These are phyloP conservation scores for Ceratobasidium sp. DNA, from an alignment of 1,284 basidiomycete genomes.

Conservation along the genomic window DNA sequence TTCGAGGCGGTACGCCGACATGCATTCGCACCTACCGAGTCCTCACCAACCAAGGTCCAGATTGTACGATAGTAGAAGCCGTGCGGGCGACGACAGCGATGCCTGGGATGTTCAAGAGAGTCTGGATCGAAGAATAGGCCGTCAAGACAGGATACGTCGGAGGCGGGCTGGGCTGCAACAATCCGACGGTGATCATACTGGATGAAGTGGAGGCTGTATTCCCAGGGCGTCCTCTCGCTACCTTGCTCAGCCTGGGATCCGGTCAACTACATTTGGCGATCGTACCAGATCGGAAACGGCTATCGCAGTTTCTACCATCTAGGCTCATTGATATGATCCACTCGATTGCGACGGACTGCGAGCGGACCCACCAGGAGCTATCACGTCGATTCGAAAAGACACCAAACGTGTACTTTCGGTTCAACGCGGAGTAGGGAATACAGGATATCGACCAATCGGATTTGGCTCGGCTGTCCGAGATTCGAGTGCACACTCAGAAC, in stretches of 20 bases:
- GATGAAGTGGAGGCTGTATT: not conserved
- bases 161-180: constrained; percentile 6
- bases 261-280: not conserved
- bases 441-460: not conserved
- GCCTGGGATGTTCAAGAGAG: not conserved
- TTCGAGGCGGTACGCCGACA: too few relatives aligned
- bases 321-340: not conserved
- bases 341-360: constrained; percentile 16
- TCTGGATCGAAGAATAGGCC: not conserved
- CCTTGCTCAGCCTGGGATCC: constrained; percentile 17
- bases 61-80: constrained; percentile 10
- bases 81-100: not conserved
- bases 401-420: constrained; percentile 20
- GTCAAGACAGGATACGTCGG: not conserved
- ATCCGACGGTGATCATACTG: constrained; percentile 2
- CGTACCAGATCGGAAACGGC: not conserved
- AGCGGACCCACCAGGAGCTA: constrained; percentile 1
- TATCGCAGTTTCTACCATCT: too few relatives aligned
- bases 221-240: not conserved
- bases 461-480: not conserved
- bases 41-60: not conserved
- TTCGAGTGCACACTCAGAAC: not conserved
- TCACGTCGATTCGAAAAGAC: not conserved
- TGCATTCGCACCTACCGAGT: too few relatives aligned
- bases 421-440: constrained; percentile 18